Base-by-base conservation (phyloP, 192 early-diverging fungal genomes). In the Coemansia sp. region DNA sequence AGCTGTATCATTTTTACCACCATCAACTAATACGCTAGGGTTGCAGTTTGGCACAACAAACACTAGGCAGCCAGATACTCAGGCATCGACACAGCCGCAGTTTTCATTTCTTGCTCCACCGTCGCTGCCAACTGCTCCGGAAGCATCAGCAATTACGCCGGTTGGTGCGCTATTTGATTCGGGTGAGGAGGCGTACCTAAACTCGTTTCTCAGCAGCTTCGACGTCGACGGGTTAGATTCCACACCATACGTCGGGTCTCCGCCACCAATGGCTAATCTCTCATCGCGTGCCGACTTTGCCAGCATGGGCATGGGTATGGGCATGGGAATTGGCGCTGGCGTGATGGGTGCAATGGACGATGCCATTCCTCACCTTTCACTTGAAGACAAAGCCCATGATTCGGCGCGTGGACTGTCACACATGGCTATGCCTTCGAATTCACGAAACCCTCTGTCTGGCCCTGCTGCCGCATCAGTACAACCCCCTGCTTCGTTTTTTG, bases 301-400 rank as follows among this genome's bases (percentile, higher is more conserved):
- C 30, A 38, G 61, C 35, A 68, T 78, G 49, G 68, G 69, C 33
- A 61, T 68, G 60, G 23, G 23, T 1, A 59, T 68, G 58, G 67
- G 73, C 42, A 77, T 77, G 68, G 74, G 74, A 0, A 35, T 78
- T 10, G 75, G 75, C 20, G 75, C 75, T 15, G 70, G 75, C 12
- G 65, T 78, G 61, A 67, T 78, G 57, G 56, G 69, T 37, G 55
- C 63, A 11, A 71, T 78, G 65, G 75, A 78, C 58, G 75, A 78
- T 18, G 41, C 50, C n/a, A 68, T 78, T 7, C 75, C 75, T 7
- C 70, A 72, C 52, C 30, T 78, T n/a, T 72, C 75, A 12, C 57
- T 78, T 11, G 75, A 68, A 43, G 70, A 65, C 5, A 15, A 19
- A 23, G 13, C 57, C 13, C 36, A 63, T 41, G 68, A 63, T 16